A percentile compares a stretch with the other conserved stretches of the same genome.
These are phyloP conservation scores for Yamadazyma taylorii DNA, from an alignment of 1,139 yeast genomes.

Conservation along the genomic window DNA sequence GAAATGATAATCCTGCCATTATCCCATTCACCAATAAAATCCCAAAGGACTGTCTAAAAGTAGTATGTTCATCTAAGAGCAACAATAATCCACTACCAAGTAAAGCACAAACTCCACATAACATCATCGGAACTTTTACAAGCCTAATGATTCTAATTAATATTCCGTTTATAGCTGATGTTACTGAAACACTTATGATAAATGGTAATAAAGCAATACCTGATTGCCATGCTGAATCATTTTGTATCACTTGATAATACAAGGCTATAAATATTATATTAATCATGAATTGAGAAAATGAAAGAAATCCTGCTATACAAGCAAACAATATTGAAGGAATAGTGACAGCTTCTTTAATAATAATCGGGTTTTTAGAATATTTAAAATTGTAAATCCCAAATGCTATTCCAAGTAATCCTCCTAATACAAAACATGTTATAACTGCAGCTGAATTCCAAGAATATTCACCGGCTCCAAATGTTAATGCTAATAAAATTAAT, in stretches of 20 bases:
- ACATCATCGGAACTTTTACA: slow-evolving; percentile 48
- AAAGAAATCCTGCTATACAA: slow-evolving; percentile 34
- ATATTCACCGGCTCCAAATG: slow-evolving; percentile 36
- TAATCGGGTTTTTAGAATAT: slow-evolving; percentile 45
- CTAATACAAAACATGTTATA: slow-evolving; percentile 53
- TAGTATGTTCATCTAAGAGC: slow-evolving; percentile 37
- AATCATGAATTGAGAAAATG: slow-evolving; percentile 47
- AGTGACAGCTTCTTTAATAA: slow-evolving; percentile 42
- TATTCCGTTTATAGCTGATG: slow-evolving; percentile 48
- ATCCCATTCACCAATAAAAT: slow-evolving; percentile 53
- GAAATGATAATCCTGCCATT: slow-evolving; percentile 55
- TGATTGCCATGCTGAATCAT: slow-evolving; percentile 52
- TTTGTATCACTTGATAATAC: slow-evolving; percentile 55
- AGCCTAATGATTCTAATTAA: slow-evolving; percentile 45
- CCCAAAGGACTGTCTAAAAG: slow-evolving; percentile 47
- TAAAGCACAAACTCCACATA: slow-evolving; percentile 44
- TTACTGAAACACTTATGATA: slow-evolving; percentile 50
- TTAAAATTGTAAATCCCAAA: slow-evolving; percentile 52
- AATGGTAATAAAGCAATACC: slow-evolving; percentile 59
- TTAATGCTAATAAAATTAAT: slow-evolving; percentile 31
- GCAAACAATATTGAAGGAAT: slow-evolving; percentile 41
- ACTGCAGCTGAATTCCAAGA: slow-evolving; percentile 54
- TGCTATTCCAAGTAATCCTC: slow-evolving; percentile 42
- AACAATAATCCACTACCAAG: slow-evolving; percentile 55
- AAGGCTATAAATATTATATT: slow-evolving; percentile 47